phyloP scores from a whole-genome alignment of 495 filamentous ascomycete species.

The Talaromyces trachyspermus region DNA sequence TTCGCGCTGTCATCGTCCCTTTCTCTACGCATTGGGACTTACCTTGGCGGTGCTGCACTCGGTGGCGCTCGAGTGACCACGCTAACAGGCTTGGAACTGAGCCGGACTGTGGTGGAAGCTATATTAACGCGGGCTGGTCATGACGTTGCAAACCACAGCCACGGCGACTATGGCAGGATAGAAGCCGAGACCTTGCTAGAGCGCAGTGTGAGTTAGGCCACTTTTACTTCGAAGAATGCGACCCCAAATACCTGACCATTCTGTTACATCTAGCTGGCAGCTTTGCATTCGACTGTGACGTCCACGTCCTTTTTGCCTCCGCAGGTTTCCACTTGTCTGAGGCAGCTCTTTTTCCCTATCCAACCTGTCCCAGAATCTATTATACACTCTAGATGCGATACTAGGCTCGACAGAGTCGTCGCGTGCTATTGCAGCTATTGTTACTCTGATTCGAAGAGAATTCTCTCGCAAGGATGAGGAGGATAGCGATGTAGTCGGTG shows the following conservation, averaged over 20 bases:
- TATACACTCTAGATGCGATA: slow-evolving; percentile 64
- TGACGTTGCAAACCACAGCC: slow-evolving; percentile 51
- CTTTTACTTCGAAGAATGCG: too few species aligned
- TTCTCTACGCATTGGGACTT: slow-evolving; percentile 60
- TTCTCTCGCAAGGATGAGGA: slow-evolving; percentile 55
- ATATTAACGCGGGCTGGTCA: slow-evolving; percentile 61
- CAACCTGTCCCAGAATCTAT: slow-evolving; percentile 56
- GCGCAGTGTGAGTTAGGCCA: slow-evolving; percentile 37
- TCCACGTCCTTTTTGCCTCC: slow-evolving; percentile 59
- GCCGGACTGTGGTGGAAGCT: slow-evolving; percentile 57
- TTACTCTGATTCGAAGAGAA: slow-evolving; percentile 64
- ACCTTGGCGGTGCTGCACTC: slow-evolving; percentile 57
- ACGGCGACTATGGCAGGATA: slow-evolving; percentile 47
- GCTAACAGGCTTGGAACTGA: slow-evolving; percentile 61
- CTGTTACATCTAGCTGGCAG: slow-evolving; percentile 38
- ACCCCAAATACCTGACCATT: not conserved
- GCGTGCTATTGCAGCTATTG: slow-evolving; percentile 71
- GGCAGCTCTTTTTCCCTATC: slow-evolving; percentile 52
- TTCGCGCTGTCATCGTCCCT: slow-evolving; percentile 62
- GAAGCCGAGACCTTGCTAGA: slow-evolving; percentile 59
- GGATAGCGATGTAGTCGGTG: slow-evolving; percentile 55
- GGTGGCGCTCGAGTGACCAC: slow-evolving; percentile 62
- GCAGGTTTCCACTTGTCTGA: slow-evolving; percentile 65
- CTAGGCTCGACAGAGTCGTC: slow-evolving; percentile 74
- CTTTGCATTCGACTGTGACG: slow-evolving; percentile 54